Percentiles rank a stretch among this genome's conserved stretches.
Evolutionary conservation across 345 rosid species (phyloP).

Genomic region (Dipteronia dyeriana): DNA sequence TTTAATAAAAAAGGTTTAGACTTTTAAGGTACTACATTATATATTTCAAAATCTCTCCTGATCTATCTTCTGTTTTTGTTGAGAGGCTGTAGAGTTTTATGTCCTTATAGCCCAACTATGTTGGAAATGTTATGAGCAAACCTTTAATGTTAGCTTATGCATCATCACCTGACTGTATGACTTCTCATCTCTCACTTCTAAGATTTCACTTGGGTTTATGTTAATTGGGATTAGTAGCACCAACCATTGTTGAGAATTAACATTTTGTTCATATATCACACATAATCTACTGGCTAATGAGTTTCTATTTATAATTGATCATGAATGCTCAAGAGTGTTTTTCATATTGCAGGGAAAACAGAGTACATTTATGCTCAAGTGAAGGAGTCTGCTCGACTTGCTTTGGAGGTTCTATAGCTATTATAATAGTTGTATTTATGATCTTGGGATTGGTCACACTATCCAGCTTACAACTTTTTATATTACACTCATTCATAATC

Average conservation of each 20-base stretch:
- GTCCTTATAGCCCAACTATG: neutral
- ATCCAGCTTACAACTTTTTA: neutral
- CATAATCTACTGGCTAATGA: slow-evolving; percentile 12
- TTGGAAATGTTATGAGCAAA: neutral
- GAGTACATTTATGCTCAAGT: slow-evolving; percentile 74
- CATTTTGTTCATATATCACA: neutral
- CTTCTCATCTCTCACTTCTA: neutral
- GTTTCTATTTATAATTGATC: slow-evolving; percentile 1
- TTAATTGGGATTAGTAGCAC: slow-evolving; percentile 4
- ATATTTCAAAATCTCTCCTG: neutral
- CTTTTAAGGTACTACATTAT: neutral
- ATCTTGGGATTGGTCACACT: neutral
- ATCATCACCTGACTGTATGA: neutral
- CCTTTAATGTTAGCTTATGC: neutral
- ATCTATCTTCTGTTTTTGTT: neutral
- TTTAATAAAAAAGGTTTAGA: neutral
- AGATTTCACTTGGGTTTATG: neutral
- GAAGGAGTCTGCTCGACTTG: slow-evolving; percentile 69
- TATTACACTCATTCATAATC: neutral
- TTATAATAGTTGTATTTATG: slow-evolving; percentile 16
- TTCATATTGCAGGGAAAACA: slow-evolving; percentile 66
- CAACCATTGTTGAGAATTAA: neutral
- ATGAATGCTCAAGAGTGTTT: slow-evolving; percentile 4
- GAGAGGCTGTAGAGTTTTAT: neutral
- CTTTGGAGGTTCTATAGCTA: slow-evolving; percentile 63